phyloP scores from a whole-genome alignment of 768 basidiomycete genomes.

The Psilocybe azurescens region DNA sequence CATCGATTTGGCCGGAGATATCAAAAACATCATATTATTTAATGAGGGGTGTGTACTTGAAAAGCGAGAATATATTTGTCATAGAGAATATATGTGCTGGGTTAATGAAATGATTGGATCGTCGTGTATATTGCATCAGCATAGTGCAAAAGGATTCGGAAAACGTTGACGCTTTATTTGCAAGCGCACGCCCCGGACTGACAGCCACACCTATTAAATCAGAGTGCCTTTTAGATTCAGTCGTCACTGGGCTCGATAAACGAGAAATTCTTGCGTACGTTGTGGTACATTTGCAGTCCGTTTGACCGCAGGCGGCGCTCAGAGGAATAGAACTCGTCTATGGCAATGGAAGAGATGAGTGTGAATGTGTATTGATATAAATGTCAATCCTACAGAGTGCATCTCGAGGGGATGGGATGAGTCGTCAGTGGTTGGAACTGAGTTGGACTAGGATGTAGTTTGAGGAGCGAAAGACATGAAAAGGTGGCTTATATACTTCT shows the following conservation, averaged over 20 bases:
- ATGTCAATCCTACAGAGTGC: conserved; percentile 18
- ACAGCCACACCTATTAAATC: conserved; percentile 17
- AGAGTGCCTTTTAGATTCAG: background rate
- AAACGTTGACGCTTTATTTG: conserved; percentile 2
- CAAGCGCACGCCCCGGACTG: conserved; percentile 5
- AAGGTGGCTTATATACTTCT: background rate
- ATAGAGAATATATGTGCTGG: no score
- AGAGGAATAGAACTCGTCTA: conserved; percentile 26
- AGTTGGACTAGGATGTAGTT: background rate
- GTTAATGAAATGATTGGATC: no score
- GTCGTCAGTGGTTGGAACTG: background rate
- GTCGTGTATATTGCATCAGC: no score
- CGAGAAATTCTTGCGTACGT: conserved; percentile 21
- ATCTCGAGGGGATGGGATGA: background rate
- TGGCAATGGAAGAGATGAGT: no score
- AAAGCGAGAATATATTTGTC: no score
- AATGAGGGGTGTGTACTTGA: no score
- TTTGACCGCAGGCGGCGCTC: conserved; percentile 33
- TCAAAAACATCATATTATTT: background rate
- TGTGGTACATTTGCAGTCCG: conserved; percentile 28
- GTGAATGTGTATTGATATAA: background rate
- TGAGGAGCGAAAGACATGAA: background rate
- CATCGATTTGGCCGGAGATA: background rate
- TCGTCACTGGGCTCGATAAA: background rate
- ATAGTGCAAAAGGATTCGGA: no score